Evolutionary conservation across 192 early-diverging fungal genomes (phyloP), one percentile per base, ranked within the genome.

Genomic region (Entomortierella lignicola): DNA sequence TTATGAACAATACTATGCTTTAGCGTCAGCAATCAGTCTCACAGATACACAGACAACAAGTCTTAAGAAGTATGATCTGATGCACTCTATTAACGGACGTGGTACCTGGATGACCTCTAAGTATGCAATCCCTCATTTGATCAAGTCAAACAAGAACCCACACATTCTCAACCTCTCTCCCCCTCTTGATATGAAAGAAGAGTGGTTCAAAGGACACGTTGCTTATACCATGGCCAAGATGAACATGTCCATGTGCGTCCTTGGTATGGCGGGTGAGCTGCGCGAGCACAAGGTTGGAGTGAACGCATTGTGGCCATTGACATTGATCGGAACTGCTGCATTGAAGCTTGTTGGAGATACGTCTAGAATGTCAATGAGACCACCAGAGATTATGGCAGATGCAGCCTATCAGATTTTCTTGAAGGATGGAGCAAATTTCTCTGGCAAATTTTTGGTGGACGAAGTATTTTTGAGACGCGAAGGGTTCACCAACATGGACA

Each of bases 61-160:
- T 13, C 34, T 81, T 4, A 91, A 92, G 77, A 87, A 85, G 80
- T 92, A 92, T 64, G 90, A 92, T 68, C 69, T 94, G 72, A 94
- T 92, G 91, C 89, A 91, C 82, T 77, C 82, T 48, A 86, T 94
- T 84, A 94, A 94, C 66, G 90, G 91, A 3, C 86, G 93, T 47
- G 92, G 93, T 3, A 93, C 92, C 21, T 96, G 91, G 89, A 71
- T 96, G 66, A 89, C 91, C 30, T 86, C 93, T 30, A 92, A 94
- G 70, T 71, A 88, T 50, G 89, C 88, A 47, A 83, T 94, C 17
- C 88, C 89, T 29, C 71, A 94, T 63, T 72, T 96, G 69, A 88
- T 86, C 58, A 85, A 88, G 54, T 88, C 91, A 47, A 66, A 69
- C 26, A 81, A 75, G 70, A 92, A 93, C 72, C 93, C 93, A 29